Evolutionary conservation across 441 rosid species (phyloP).

Genomic region (Pelargonium citronellum): DNA sequence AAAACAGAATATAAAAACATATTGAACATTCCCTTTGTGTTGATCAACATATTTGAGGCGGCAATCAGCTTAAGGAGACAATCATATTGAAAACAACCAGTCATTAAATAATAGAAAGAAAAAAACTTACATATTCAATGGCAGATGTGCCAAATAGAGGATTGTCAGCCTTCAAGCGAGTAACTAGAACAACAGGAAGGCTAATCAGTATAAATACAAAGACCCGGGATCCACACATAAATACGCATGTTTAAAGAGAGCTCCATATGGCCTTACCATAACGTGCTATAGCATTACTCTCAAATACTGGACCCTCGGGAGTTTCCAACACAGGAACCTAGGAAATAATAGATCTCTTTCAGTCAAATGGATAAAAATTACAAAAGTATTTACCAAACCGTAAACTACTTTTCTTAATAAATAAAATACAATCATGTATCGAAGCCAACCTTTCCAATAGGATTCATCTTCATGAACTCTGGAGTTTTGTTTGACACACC

Average conservation of each 20-base stretch:
- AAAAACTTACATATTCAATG: conserved; percentile 19
- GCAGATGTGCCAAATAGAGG: conserved; percentile 20
- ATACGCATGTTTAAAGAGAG: neutral
- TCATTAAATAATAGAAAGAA: neutral
- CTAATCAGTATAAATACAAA: neutral
- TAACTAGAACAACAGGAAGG: conserved; percentile 25
- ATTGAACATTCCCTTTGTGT: neutral
- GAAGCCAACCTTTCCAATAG: conserved; percentile 45
- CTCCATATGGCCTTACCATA: conserved; percentile 31
- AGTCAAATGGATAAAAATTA: neutral
- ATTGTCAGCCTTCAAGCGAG: conserved; percentile 40
- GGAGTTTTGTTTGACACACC: conserved; percentile 54
- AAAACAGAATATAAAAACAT: neutral
- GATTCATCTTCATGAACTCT: conserved; percentile 54
- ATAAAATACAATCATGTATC: neutral
- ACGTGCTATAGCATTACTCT: conserved; percentile 53
- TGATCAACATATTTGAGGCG: neutral
- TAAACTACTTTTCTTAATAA: neutral
- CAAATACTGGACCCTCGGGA: conserved; percentile 26
- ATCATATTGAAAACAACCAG: neutral
- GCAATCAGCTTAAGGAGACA: neutral
- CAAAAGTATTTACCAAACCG: neutral
- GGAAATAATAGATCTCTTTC: conserved; percentile 1
- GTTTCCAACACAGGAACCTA: conserved; percentile 30
- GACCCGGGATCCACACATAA: neutral